Percentiles rank a stretch among this genome's conserved stretches.
Evolutionary conservation across 1,139 yeast species (phyloP).

Genomic region (Wickerhamomyces sp.): DNA sequence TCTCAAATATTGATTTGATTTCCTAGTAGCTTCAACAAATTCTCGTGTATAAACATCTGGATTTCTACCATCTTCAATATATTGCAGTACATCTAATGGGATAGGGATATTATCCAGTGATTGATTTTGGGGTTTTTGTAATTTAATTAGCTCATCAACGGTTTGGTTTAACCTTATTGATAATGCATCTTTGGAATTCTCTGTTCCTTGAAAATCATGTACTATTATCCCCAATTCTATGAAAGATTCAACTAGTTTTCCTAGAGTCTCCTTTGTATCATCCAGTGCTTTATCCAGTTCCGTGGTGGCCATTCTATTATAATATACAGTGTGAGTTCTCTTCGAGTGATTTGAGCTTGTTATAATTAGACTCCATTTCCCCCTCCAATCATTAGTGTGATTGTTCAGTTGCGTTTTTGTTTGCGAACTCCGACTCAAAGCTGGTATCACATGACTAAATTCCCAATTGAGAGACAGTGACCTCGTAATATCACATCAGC

Average conservation of each 20-base stretch:
- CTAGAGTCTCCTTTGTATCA: constrained; percentile 54
- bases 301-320: background rate
- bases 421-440: background rate
- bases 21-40: constrained; percentile 86
- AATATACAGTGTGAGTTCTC: too few relatives aligned
- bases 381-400: too few relatives aligned
- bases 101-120: constrained; percentile 41
- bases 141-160: constrained; percentile 29
- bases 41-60: constrained; percentile 97
- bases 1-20: constrained; percentile 80
- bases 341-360: too few relatives aligned
- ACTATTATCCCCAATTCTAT: constrained; percentile 87
- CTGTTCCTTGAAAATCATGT: constrained; percentile 89
- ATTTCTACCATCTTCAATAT: constrained; percentile 92
- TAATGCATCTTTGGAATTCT: constrained; percentile 54
- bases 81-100: constrained; percentile 74
- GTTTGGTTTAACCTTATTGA: constrained; percentile 34
- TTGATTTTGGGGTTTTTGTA: constrained; percentile 27
- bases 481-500: constrained; percentile 4
- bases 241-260: constrained; percentile 73
- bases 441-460: too few relatives aligned
- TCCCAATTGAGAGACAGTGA: background rate
- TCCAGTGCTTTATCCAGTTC: constrained; percentile 36
- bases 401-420: background rate
- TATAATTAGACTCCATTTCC: too few relatives aligned